phyloP scores from a whole-genome alignment of 257 asterid species.

The Eucommia ulmoides region DNA sequence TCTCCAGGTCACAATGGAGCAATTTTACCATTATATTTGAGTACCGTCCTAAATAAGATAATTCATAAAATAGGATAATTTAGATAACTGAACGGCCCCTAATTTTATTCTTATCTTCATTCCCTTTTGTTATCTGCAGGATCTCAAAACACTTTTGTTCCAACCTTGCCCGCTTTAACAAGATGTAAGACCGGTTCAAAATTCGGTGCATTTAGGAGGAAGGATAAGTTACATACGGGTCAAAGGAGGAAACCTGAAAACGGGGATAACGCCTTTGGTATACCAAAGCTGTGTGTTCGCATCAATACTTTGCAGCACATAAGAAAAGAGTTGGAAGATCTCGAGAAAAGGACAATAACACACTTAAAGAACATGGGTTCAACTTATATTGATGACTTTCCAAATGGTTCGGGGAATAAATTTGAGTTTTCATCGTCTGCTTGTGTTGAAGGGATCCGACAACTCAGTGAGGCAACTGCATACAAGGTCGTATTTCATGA shows the following conservation, averaged over 20 bases:
- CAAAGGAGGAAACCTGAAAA: constrained; percentile 39
- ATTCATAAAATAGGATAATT: no score
- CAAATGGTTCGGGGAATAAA: constrained; percentile 24
- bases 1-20: no score
- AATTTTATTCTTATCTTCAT: not conserved
- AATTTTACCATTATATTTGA: no score
- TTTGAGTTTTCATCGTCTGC: constrained; percentile 54
- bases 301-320: constrained; percentile 61
- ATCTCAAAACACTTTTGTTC: constrained; percentile 44
- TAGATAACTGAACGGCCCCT: not conserved
- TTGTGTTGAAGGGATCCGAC: constrained; percentile 66
- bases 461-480: constrained; percentile 65
- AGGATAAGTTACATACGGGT: constrained; percentile 38
- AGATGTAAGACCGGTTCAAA: constrained; percentile 55
- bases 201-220: constrained; percentile 56
- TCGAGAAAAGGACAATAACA: constrained; percentile 44
- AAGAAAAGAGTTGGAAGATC: constrained; percentile 59
- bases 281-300: constrained; percentile 57
- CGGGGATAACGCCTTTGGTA: constrained; percentile 29
- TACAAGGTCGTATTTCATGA: constrained; percentile 64
- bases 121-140: constrained; percentile 28
- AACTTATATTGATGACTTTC: constrained; percentile 24
- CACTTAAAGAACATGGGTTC: constrained; percentile 44
- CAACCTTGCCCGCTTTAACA: constrained; percentile 55
- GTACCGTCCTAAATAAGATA: no score